Evolutionary conservation across 495 filamentous ascomycete species (phyloP), one percentile per base, ranked within the genome.

Genomic region (Aspergillus haitiensis): DNA sequence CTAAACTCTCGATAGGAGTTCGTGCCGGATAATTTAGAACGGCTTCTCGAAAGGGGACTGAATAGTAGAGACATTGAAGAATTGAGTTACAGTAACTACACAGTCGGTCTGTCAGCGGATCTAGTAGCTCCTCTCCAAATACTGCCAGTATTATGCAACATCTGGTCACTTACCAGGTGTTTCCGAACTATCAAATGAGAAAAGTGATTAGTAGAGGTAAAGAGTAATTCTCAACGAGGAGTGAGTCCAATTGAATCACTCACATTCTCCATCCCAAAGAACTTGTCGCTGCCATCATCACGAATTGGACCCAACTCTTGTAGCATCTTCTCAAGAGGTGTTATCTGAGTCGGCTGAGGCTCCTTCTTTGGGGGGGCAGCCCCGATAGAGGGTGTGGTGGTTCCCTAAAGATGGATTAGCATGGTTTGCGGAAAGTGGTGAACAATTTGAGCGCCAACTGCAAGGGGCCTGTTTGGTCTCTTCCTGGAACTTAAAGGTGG

Each of bases 191-290:
- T 27, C 21, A 27, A 1, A 27, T 27, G 21, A 27, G 21, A 27
- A 27, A 27, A 27, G 21, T 27, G 21, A 27, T 27, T 27, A 27
- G 21, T 27, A 27, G 21, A 27, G 21, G 21, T 27, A 27, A 3
- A 27, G 21, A 27, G 21, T 27, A 27, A 27, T 27, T 3, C 21
- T 27, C 21, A 27, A 27, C 2, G 44, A 36, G 32, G 50, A 52
- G 32, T 57, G 59, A 53, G 45, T 35, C 11, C 48, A 18, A 42
- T 16, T 55, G 21, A 32, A 18, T 44, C 13, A 74, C 90, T 81
- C 80, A 97, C 92, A 78, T 98, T 98, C 75, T 98, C 94, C 80
- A 98, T 87, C 3, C 95, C 94, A 78, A 93, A 98, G 76, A 96
- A 98, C 79, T 97, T 97, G 75, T 98, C 94, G 72, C 89, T 97